Base-by-base conservation (phyloP, 2,329 filamentous ascomycete species). In the Xylaria sp. region DNA sequence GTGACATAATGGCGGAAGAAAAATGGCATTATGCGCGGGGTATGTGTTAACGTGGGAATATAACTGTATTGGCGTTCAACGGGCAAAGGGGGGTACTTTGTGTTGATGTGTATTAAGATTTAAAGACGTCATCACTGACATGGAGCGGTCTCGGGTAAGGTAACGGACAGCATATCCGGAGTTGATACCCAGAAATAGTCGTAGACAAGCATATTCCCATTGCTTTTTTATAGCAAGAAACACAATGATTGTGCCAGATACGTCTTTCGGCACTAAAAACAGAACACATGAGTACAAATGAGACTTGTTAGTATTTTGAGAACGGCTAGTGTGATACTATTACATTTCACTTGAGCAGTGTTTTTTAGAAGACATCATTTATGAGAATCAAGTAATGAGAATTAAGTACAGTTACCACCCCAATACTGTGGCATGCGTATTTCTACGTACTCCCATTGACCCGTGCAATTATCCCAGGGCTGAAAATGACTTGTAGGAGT, bases 101-200 rank as follows among this genome's bases (percentile, higher is more conserved):
- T 58, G 55, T 57, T 19, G 27, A 34, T 58, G 24, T 47, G 32
- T 61, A 21, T 53, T n/a, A 64, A 47, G 60, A 61, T 36, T 42
- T 34, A 58, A 47, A 59, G 36, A 42, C 36, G 61, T 51, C 64
- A 69, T 69, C 64, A 67, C 68, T 64, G 61, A 64, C 60, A 51
- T 57, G 50, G 48, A 63, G 32, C 8, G 39, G 30, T 64, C 54
- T 55, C 60, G 61, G 51, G 53, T 42, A 50, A 63, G 59, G 48
- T 58, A 45, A 50, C 27, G 50, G 45, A 36, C 30, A 54, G 59
- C n/a, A 65, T 65, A 36, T 48, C 60, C 57, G 17, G 47, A 45
- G 51, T 59, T 64, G 63, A 69, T 71, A 69, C 64, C 69, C 65
- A 61, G 59, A 36, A 24, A 57, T 42, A 51, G 27, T 24, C 56